These are phyloP conservation scores for Pseudocercospora eumusae DNA, from an alignment of 2,329 filamentous ascomycete species.

Conservation along the genomic window DNA sequence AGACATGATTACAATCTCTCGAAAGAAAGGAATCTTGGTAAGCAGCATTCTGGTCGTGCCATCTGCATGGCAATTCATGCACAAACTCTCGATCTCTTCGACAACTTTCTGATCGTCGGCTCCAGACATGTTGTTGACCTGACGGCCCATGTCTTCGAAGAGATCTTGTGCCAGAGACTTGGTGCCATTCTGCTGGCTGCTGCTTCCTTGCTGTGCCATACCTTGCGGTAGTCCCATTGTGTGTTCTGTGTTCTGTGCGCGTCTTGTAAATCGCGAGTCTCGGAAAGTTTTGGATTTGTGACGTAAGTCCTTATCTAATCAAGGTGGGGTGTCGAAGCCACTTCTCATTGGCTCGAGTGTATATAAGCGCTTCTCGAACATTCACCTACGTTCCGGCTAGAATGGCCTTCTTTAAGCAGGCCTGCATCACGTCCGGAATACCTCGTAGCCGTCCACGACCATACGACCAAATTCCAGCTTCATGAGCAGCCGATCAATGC, in stretches of 20 bases:
- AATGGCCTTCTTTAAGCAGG: background rate
- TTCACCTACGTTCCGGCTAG: background rate
- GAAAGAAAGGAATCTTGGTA: conserved; percentile 93
- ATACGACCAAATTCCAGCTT: conserved; percentile 70
- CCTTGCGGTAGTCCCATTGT: conserved; percentile 21
- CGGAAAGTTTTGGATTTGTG: background rate
- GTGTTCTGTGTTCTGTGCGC: too few species aligned
- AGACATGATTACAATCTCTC: conserved; percentile 96
- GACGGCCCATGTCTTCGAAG: conserved; percentile 55
- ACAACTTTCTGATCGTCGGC: conserved; percentile 52
- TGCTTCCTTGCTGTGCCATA: conserved; percentile 20
- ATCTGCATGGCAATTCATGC: conserved; percentile 58
- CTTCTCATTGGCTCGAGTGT: background rate
- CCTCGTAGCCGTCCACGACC: conserved; percentile 8
- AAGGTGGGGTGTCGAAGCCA: background rate
- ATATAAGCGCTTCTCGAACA: background rate
- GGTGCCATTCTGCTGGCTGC: conserved; percentile 20
- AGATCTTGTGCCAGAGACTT: conserved; percentile 48
- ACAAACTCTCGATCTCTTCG: conserved; percentile 56
- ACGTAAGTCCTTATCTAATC: background rate
- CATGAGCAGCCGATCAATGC: conserved; percentile 84
- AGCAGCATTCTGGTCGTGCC: conserved; percentile 84
- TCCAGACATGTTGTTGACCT: conserved; percentile 46
- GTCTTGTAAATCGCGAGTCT: background rate
- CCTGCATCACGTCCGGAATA: background rate